These are phyloP conservation scores for Venturia effusa DNA, from an alignment of 2,329 filamentous ascomycete genomes.

Conservation along the genomic window DNA sequence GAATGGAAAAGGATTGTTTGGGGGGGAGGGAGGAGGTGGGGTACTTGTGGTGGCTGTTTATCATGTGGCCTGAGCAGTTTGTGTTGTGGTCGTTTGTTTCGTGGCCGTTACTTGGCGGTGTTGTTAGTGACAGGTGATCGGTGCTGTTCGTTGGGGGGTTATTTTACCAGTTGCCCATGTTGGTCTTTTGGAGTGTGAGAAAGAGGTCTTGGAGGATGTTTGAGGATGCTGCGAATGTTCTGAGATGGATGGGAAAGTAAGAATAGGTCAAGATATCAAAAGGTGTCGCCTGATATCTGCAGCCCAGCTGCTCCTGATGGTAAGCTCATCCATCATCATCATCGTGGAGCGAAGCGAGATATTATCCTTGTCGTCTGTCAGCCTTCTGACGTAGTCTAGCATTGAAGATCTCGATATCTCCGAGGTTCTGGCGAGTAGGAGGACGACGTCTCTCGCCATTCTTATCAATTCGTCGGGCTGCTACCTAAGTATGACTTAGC, in stretches of 20 bases:
- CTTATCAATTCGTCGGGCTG: no score
- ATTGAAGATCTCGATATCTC: background rate
- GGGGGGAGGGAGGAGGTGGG: background rate
- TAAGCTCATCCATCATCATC: background rate
- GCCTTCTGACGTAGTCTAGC: background rate
- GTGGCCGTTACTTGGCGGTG: background rate
- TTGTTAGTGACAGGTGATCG: no score
- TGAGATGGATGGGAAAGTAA: background rate
- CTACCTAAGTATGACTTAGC: background rate
- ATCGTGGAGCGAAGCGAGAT: background rate
- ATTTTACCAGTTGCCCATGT: conserved; percentile 2
- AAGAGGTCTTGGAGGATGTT: background rate
- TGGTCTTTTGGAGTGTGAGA: background rate
- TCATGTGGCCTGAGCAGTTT: background rate
- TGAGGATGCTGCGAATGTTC: background rate
- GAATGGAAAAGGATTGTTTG: background rate
- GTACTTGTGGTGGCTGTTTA: conserved; percentile 1
- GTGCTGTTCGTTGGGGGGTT: no score
- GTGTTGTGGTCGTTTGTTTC: background rate
- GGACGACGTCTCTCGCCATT: background rate
- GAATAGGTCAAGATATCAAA: background rate
- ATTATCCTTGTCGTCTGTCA: background rate
- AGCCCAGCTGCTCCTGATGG: background rate
- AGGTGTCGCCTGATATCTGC: background rate
- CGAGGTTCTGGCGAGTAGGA: background rate